Percentiles rank a stretch among this genome's conserved stretches.
These are phyloP conservation scores for Sporothrix globosa DNA, from an alignment of 2,329 filamentous ascomycete species.

Conservation along the genomic window DNA sequence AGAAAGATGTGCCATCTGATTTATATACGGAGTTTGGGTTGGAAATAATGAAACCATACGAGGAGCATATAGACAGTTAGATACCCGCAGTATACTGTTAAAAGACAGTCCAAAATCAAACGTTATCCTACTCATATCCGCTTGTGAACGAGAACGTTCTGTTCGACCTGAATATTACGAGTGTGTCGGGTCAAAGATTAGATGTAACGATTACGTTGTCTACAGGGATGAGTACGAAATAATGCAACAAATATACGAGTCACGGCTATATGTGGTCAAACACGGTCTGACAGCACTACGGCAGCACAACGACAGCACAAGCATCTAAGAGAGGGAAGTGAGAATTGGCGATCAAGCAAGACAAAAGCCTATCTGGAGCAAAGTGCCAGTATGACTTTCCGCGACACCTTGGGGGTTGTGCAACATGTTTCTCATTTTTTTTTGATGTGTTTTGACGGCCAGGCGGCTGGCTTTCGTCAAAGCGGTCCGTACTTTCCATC, in stretches of 20 bases:
- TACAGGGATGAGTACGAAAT: not conserved
- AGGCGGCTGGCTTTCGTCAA: not conserved
- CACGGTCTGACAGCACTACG: slow-evolving; percentile 21
- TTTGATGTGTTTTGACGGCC: slow-evolving; percentile 15
- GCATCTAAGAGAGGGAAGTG: slow-evolving; percentile 41
- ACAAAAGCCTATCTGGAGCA: slow-evolving; percentile 62
- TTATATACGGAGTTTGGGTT: slow-evolving; percentile 21
- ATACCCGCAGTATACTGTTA: slow-evolving; percentile 21
- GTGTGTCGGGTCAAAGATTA: no score
- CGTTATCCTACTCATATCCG: no score
- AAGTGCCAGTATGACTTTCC: slow-evolving; percentile 61
- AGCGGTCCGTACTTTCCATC: slow-evolving; percentile 20
- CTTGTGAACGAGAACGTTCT: no score
- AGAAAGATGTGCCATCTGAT: not conserved
- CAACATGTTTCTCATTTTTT: slow-evolving; percentile 44
- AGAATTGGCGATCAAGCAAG: slow-evolving; percentile 83
- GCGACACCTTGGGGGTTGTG: slow-evolving; percentile 79
- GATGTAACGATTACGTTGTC: no score
- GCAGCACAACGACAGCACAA: slow-evolving; percentile 37
- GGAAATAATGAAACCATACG: not conserved
- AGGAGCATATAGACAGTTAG: not conserved
- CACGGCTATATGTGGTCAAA: slow-evolving; percentile 39
- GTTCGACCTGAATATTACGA: not conserved
- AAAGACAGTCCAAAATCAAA: slow-evolving; percentile 10
- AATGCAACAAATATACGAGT: not conserved